Conservation (phyloP, 768 basidiomycete genomes). For the Russula virescens region DNA sequence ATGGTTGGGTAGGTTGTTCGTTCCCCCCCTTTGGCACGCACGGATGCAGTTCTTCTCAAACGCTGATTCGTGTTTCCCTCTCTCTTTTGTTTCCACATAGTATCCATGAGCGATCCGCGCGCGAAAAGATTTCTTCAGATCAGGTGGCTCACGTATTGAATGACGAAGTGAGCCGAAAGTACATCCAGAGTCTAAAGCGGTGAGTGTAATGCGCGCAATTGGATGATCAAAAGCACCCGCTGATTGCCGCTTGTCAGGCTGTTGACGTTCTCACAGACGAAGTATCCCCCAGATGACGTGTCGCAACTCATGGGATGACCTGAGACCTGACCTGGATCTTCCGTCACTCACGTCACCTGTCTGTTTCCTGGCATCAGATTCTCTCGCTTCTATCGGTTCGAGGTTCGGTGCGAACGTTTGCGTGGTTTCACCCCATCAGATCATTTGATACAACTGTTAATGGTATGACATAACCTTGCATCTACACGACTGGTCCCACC, state of each 20-base stretch:
- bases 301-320: conserved; percentile 80
- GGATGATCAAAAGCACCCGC: background rate
- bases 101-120: conserved; percentile 96
- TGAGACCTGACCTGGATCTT: background rate
- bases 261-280: conserved; percentile 92
- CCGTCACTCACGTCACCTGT: conserved; percentile 7
- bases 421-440: conserved; percentile 5
- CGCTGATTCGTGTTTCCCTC: background rate
- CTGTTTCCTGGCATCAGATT: conserved; percentile 3
- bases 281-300: conserved; percentile 89
- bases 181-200: conserved; percentile 97
- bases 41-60: background rate
- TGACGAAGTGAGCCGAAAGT: conserved; percentile 98
- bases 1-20: conserved; percentile 81
- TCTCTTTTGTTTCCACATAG: conserved; percentile 33
- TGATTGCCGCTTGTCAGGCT: conserved; percentile 47
- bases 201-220: conserved; percentile 31
- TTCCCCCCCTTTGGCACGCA: background rate
- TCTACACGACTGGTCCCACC: background rate
- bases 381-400: conserved; percentile 7
- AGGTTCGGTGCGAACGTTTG: conserved; percentile 2
- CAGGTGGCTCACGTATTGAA: conserved; percentile 98
- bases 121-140: conserved; percentile 96
- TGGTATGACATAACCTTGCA: conserved; percentile 16
- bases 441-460: conserved; percentile 15